Evolutionary conservation across 176 grass and related monocot genomes (phyloP), one percentile per base, ranked within the genome.

Genomic region (Ananas comosus): DNA sequence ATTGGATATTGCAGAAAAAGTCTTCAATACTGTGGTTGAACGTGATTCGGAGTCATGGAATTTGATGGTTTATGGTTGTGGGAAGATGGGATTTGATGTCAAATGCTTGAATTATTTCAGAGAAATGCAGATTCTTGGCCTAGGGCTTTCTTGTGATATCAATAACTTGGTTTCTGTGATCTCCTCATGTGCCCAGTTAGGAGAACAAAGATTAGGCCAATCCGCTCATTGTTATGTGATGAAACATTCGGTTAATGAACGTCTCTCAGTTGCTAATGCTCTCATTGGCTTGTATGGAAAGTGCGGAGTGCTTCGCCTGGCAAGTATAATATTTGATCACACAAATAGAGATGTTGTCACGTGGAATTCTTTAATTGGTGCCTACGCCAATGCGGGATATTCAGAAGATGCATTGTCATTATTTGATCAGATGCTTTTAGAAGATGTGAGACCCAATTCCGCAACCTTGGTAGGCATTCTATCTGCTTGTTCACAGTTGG

Each of bases 201-300:
- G 33, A 1, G 71, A 76, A 54, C 50, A 80, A 67, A 47, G 21
- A 48, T 53, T 88, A 72, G 89, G 89, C 67, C 76, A 63, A 61
- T 88, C 89, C 50, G 51, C 48, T 59, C 89, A 88, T 50, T 83
- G 85, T 63, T 74, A 80, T 76, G 72, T 80, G 58, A 82, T 87
- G 42, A 95, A 80, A 25, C 18, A 51, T 74, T 66, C 51, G 23
- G 13, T 85, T 64, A 66, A 82, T 65, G 75, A 50, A 61, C 74
- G 78, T 83, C 69, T n/a, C 11, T 87, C 81, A 65, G 74, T 95
- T 68, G 75, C 66, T 71, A 95, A 95, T 79, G 75, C 73, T 13
- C 78, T 90, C 50, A 79, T 95, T 66, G 63, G 72, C 51, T 87
- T 95, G 91, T 90, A 95, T 80, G 86, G 80, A 69, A 83, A 70